These are phyloP conservation scores for Avena insularis DNA, from an alignment of 176 grass and related monocot species.

Conservation along the genomic window DNA sequence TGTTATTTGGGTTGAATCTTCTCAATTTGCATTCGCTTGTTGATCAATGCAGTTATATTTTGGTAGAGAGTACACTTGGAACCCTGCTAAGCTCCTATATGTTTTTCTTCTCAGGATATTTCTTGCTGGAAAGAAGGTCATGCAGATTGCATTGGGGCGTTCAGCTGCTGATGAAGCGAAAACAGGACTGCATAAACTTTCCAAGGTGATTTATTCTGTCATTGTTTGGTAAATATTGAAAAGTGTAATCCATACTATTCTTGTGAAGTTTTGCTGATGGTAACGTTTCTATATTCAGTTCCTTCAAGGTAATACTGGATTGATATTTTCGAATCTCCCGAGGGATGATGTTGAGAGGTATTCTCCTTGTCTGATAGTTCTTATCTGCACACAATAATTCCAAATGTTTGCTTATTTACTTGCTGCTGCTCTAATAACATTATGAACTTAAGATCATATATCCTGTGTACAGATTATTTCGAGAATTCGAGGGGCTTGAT, in stretches of 20 bases:
- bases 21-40: neutral
- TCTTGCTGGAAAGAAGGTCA: constrained; percentile 95
- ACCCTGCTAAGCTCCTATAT: neutral
- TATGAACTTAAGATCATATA: neutral
- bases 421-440: neutral
- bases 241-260: neutral
- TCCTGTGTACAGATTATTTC: constrained; percentile 60
- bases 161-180: constrained; percentile 82
- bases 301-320: constrained; percentile 74
- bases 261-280: constrained; percentile 33
- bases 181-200: constrained; percentile 72
- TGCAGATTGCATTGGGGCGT: constrained; percentile 85
- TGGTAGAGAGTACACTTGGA: neutral
- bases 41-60: neutral
- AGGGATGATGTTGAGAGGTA: constrained; percentile 95
- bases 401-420: neutral
- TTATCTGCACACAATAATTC: neutral
- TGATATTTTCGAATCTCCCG: constrained; percentile 77
- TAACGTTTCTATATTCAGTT: constrained; percentile 46
- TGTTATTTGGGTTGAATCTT: neutral
- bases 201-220: constrained; percentile 56
- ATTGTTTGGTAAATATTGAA: neutral
- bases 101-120: constrained; percentile 69
- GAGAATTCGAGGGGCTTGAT: constrained; percentile 79
- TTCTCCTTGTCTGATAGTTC: neutral